Base-by-base conservation (phyloP, 2,329 filamentous ascomycete species). In the Colletotrichum falcatum region DNA sequence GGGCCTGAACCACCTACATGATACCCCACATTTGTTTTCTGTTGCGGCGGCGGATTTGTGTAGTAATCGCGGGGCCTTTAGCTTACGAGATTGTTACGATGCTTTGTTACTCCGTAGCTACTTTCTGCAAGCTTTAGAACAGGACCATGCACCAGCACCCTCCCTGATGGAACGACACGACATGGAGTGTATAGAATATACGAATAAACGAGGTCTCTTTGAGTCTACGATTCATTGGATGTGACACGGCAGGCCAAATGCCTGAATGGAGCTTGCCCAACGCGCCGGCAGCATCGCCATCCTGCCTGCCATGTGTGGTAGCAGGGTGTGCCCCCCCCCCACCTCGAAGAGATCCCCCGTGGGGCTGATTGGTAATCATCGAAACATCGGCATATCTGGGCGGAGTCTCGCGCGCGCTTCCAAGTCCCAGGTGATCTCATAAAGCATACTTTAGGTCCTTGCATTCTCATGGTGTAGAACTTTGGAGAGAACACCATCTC, bases 331-430 rank as follows among this genome's bases (percentile, higher is more conserved):
- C 39, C 28, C 51, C 51, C 66, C 64, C 64, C 64, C 44, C 51
- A 51, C 16, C 12, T 12, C 48, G 16, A 71, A 71, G 46, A 67
- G 64, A 71, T 67, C 60, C 68, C 68, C 68, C 64, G 68, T 5
- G 26, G 44, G 26, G 4, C 11, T 71, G 68, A 67, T 71, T 71
- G 68, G 68, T 71, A 71, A 71, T 71, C 68, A 71, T 6, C 20
- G 23, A 20, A n/a, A 33, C n/a, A 37, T 30, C 35, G 67, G 53
- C 46, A 59, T 4, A 33, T 39, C 16, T 44, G 33, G 67, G 67
- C 67, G 67, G 67, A 58, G 64, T 67, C 63, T 51, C 67, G 67
- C 67, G 56, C 26, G n/a, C n/a, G 16, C 7, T 56, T 55, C 39
- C n/a, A 35, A 66, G 28, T 16, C 39, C 58, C 35, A 42, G 63